A percentile compares a stretch with the other conserved stretches of the same genome.
phyloP scores from a whole-genome alignment of 148 eudicot genomes.

The Mesembryanthemum crystallinum region DNA sequence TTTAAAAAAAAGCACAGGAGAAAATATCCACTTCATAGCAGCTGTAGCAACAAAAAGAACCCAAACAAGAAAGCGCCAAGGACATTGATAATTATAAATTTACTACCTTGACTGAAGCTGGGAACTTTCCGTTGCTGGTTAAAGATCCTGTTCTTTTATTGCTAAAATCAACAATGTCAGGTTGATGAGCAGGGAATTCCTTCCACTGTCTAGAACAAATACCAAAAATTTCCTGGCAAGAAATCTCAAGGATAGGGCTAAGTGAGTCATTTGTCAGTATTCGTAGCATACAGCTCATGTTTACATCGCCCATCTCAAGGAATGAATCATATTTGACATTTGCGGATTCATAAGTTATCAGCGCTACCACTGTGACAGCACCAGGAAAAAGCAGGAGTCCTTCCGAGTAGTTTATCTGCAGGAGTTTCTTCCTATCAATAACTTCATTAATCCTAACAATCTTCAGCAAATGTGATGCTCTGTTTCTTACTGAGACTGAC shows the following conservation, averaged over 20 bases:
- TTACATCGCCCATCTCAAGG: slow-evolving; percentile 23
- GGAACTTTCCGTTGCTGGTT: slow-evolving; percentile 23
- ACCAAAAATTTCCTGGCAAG: slow-evolving; percentile 52
- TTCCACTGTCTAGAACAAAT: slow-evolving; percentile 33
- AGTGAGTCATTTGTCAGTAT: slow-evolving; percentile 62
- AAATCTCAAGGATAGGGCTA: slow-evolving; percentile 44
- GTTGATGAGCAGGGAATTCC: slow-evolving; percentile 25
- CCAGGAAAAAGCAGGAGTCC: slow-evolving; percentile 73
- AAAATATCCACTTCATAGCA: no score
- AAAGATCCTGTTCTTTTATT: slow-evolving; percentile 27
- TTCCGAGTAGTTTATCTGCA: slow-evolving; percentile 54
- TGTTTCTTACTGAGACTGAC: slow-evolving; percentile 51
- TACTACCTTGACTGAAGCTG: slow-evolving; percentile 53
- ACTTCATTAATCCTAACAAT: slow-evolving; percentile 42
- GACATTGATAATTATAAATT: slow-evolving; percentile 14
- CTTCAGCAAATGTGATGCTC: slow-evolving; percentile 45
- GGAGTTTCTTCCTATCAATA: slow-evolving; percentile 37
- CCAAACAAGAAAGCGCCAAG: slow-evolving; percentile 4
- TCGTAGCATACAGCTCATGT: slow-evolving; percentile 45
- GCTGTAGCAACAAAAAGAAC: slow-evolving; percentile 7
- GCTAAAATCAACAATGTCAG: slow-evolving; percentile 27
- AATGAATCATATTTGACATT: slow-evolving; percentile 17
- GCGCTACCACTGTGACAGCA: slow-evolving; percentile 56
- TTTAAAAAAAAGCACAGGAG: no score
- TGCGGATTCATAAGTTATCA: slow-evolving; percentile 37